phyloP scores from a whole-genome alignment of 768 basidiomycete species.

The Boletus tylopilopsis region DNA sequence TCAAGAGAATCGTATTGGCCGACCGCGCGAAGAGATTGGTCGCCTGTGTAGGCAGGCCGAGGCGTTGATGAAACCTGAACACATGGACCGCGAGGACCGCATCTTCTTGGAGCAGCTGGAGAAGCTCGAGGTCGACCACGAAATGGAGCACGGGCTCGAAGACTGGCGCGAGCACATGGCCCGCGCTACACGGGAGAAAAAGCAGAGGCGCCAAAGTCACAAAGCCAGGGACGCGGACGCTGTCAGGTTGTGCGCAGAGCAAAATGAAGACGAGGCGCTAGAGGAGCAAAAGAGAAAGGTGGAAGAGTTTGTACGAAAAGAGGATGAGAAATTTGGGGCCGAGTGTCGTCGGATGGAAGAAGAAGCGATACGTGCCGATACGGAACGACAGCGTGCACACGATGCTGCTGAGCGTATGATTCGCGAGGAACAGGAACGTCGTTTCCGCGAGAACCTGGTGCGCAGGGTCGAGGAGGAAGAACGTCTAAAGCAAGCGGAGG shows the following conservation, averaged over 20 bases:
- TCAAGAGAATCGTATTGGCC: constrained; percentile 1
- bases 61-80: constrained; percentile 11
- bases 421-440: constrained; percentile 20
- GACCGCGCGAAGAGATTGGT: neutral
- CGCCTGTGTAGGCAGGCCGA: constrained; percentile 14
- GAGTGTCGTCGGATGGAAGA: constrained; percentile 12
- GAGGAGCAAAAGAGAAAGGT: constrained; percentile 16
- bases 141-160: constrained; percentile 13
- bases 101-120: constrained; percentile 26
- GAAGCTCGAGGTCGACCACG: constrained; percentile 14
- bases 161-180: constrained; percentile 17
- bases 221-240: constrained; percentile 19
- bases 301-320: constrained; percentile 17
- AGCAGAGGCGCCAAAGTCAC: constrained; percentile 15
- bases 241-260: constrained; percentile 12
- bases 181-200: constrained; percentile 19
- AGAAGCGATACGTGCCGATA: constrained; percentile 11
- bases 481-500: constrained; percentile 6
- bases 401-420: constrained; percentile 22
- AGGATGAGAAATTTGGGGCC: constrained; percentile 5
- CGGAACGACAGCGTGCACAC: constrained; percentile 16
- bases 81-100: constrained; percentile 18
- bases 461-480: constrained; percentile 15
- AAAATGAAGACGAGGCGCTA: constrained; percentile 10
- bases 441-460: constrained; percentile 4